Evolutionary conservation across 805 yeast genomes (phyloP).

Genomic region (Jamesozyma hellenica): DNA sequence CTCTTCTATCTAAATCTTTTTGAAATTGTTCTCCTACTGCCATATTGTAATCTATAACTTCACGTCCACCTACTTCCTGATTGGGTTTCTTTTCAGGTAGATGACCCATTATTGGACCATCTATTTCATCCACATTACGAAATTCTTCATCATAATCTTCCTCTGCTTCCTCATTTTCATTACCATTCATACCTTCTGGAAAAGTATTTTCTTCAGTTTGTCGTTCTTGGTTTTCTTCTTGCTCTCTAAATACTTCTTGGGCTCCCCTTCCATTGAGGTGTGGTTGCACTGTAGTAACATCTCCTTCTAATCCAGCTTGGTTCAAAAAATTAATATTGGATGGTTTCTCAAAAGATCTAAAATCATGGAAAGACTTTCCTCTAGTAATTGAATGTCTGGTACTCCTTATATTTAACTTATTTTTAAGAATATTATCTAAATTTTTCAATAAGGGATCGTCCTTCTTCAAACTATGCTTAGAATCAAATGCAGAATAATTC

Average conservation of each 20-base stretch:
- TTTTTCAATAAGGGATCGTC: constrained; percentile 16
- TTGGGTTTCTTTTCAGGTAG: constrained; percentile 4
- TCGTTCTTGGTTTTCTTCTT: constrained; percentile 7
- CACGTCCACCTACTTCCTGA: background rate
- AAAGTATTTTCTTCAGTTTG: background rate
- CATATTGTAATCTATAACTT: constrained; percentile 23
- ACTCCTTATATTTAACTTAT: constrained; percentile 14
- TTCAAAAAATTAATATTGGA: constrained; percentile 4
- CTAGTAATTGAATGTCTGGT: constrained; percentile 11
- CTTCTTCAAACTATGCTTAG: constrained; percentile 3
- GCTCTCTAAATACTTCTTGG: background rate
- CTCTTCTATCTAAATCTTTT: constrained; percentile 29
- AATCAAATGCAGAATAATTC: background rate
- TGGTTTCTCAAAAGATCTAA: background rate
- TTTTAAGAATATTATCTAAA: constrained; percentile 17
- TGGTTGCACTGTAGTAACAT: constrained; percentile 2
- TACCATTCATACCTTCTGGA: constrained; percentile 1
- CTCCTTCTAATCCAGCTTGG: constrained; percentile 12
- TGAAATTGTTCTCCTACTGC: constrained; percentile 31
- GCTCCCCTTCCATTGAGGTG: background rate
- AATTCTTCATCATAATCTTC: constrained; percentile 19
- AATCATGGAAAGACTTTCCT: background rate
- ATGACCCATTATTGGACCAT: constrained; percentile 21
- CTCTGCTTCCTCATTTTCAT: constrained; percentile 1
- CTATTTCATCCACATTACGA: constrained; percentile 30